A percentile compares a stretch with the other conserved stretches of the same genome.
These are phyloP conservation scores for Dendrothele bispora DNA, from an alignment of 768 basidiomycete genomes.

Conservation along the genomic window DNA sequence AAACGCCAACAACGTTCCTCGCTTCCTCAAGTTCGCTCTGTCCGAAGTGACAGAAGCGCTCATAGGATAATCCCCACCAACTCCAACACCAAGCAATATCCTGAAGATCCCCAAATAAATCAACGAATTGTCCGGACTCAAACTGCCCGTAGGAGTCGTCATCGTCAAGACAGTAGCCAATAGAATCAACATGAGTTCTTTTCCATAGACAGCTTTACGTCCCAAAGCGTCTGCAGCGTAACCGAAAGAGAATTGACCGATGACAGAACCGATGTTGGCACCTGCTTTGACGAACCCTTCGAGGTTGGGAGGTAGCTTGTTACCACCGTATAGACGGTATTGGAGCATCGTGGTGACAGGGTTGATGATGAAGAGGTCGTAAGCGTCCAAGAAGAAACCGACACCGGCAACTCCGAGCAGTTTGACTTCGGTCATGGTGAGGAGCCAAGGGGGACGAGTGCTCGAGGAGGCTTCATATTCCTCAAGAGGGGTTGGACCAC, in stretches of 20 bases:
- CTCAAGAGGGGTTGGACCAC: conserved; percentile 16
- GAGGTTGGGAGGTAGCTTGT: conserved; percentile 48
- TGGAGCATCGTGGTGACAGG: conserved; percentile 70
- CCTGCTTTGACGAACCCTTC: conserved; percentile 64
- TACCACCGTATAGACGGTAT: conserved; percentile 58
- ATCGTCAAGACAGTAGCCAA: conserved; percentile 72
- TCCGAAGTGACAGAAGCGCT: conserved; percentile 69
- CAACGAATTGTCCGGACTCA: conserved; percentile 50
- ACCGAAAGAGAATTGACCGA: conserved; percentile 67
- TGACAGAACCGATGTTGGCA: conserved; percentile 73
- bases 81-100: conserved; percentile 73
- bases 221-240: conserved; percentile 68
- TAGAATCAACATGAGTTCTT: conserved; percentile 81
- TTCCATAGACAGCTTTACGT: conserved; percentile 72
- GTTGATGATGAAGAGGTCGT: conserved; percentile 73
- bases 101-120: conserved; percentile 69
- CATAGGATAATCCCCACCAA: conserved; percentile 66
- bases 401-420: conserved; percentile 63
- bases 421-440: conserved; percentile 50
- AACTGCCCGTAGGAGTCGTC: conserved; percentile 60
- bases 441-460: conserved; percentile 37
- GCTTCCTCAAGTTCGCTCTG: conserved; percentile 60
- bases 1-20: conserved; percentile 74
- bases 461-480: neutral
- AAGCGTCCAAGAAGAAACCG: conserved; percentile 74